Percentiles rank a stretch among this genome's conserved stretches.
These are phyloP conservation scores for Entomophthora muscae DNA, from an alignment of 371 early-diverging fungal species.

Conservation along the genomic window DNA sequence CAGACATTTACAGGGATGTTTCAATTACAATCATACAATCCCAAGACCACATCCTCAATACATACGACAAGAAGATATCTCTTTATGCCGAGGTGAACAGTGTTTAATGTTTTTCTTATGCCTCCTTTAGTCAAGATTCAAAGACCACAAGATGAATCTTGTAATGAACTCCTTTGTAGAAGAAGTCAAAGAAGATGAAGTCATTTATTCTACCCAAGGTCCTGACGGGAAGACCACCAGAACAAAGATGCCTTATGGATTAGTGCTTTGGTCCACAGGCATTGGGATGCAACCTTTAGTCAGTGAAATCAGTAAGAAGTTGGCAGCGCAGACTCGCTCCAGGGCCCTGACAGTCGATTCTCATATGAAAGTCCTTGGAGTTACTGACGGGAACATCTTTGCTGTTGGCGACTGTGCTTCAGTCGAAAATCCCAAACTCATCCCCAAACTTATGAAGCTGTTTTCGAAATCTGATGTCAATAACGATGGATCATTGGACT, in stretches of 20 bases:
- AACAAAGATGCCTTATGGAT: conserved; percentile 36
- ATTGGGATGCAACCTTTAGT: conserved; percentile 25
- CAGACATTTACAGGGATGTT: conserved; percentile 42
- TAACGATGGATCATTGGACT: conserved; percentile 24
- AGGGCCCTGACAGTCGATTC: conserved; percentile 55
- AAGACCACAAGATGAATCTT: conserved; percentile 48
- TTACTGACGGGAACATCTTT: conserved; percentile 40
- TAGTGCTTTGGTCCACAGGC: conserved; percentile 78
- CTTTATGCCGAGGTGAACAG: conserved; percentile 17
- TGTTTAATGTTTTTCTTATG: not conserved
- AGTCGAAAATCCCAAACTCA: conserved; percentile 45
- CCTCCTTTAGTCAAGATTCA: conserved; percentile 33
- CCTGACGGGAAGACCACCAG: conserved; percentile 18
- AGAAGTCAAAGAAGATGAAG: conserved; percentile 27
- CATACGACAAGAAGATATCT: conserved; percentile 54
- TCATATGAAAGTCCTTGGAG: conserved; percentile 43
- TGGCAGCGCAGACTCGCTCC: conserved; percentile 30
- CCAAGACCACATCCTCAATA: conserved; percentile 59
- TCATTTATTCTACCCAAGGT: conserved; percentile 25
- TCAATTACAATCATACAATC: conserved; percentile 47
- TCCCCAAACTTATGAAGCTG: conserved; percentile 27
- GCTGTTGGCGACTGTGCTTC: conserved; percentile 82
- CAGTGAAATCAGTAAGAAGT: conserved; percentile 23
- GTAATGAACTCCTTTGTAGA: conserved; percentile 50
- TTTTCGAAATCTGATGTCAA: conserved; percentile 31